Percentiles rank a stretch among this genome's conserved stretches.
These are phyloP conservation scores for Baorangia bicolor DNA, from an alignment of 768 basidiomycete species.

Conservation along the genomic window DNA sequence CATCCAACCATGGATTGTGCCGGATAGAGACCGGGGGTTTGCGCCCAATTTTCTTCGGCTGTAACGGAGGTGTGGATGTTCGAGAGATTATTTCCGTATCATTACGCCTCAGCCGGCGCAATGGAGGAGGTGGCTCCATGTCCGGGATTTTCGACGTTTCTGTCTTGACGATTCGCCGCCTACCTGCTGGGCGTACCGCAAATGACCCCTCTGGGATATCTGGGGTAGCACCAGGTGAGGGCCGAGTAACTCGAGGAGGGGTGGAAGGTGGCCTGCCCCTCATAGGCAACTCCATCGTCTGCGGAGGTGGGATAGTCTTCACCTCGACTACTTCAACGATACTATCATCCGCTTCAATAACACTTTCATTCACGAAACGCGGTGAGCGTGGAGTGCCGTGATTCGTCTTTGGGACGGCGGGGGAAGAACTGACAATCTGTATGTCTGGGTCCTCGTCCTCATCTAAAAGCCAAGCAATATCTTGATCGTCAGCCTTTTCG, in stretches of 20 bases:
- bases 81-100: slow-evolving; percentile 27
- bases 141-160: slow-evolving; percentile 24
- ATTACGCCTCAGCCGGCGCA: slow-evolving; percentile 28
- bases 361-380: slow-evolving; percentile 20
- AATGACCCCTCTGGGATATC: slow-evolving; percentile 43
- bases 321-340: slow-evolving; percentile 19
- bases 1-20: slow-evolving; percentile 54
- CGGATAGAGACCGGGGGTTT: slow-evolving; percentile 36
- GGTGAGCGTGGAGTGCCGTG: neutral
- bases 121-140: slow-evolving; percentile 31
- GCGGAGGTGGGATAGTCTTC: slow-evolving; percentile 16
- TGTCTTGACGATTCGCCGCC: slow-evolving; percentile 18
- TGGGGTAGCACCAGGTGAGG: slow-evolving; percentile 18
- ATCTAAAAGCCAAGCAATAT: slow-evolving; percentile 67
- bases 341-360: slow-evolving; percentile 7
- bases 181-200: slow-evolving; percentile 42
- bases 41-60: slow-evolving; percentile 19
- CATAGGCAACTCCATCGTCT: slow-evolving; percentile 6
- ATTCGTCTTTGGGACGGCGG: slow-evolving; percentile 23
- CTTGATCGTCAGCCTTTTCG: slow-evolving; percentile 27
- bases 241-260: slow-evolving; percentile 27
- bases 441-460: slow-evolving; percentile 60
- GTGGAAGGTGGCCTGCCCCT: slow-evolving; percentile 36
- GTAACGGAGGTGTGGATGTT: slow-evolving; percentile 22
- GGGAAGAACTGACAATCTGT: slow-evolving; percentile 54